A percentile compares a stretch with the other conserved stretches of the same genome.
These are phyloP conservation scores for Trichoderma guizhouense DNA, from an alignment of 2,329 filamentous ascomycete species.

Conservation along the genomic window DNA sequence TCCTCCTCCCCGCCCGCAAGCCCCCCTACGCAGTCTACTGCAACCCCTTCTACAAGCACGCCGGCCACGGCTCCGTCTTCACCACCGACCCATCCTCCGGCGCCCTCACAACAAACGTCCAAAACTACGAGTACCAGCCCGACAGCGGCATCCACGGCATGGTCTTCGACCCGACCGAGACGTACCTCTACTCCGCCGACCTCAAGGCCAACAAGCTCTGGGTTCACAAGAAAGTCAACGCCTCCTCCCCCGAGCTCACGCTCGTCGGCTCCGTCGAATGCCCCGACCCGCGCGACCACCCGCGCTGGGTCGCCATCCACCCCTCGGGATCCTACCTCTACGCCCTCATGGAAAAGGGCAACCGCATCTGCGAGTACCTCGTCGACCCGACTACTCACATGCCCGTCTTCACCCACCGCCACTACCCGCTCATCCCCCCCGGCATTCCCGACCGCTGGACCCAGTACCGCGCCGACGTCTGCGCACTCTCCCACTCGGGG, in stretches of 20 bases:
- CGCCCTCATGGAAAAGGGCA: conserved; percentile 86
- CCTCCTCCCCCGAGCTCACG: conserved; percentile 52
- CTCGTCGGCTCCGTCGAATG: conserved; percentile 72
- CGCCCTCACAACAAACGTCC: conserved; percentile 60
- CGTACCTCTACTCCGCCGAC: conserved; percentile 76
- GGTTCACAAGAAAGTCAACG: conserved; percentile 66
- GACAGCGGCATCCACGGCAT: conserved; percentile 75
- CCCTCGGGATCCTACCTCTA: conserved; percentile 76
- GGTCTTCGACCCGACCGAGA: conserved; percentile 72
- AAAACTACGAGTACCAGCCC: conserved; percentile 69
- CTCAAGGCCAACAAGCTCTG: conserved; percentile 77
- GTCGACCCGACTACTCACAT: conserved; percentile 70
- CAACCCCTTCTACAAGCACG: conserved; percentile 86
- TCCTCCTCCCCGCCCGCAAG: conserved; percentile 74
- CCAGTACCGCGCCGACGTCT: conserved; percentile 85
- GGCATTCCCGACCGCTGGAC: conserved; percentile 54
- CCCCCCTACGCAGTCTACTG: conserved; percentile 81
- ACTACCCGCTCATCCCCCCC: conserved; percentile 76
- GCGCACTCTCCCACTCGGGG: conserved; percentile 64
- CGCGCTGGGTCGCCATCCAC: conserved; percentile 84
- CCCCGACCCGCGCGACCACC: conserved; percentile 69
- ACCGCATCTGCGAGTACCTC: conserved; percentile 76
- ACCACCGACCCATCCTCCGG: conserved; percentile 52
- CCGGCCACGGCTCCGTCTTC: conserved; percentile 78
- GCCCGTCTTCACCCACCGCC: conserved; percentile 73